These are phyloP conservation scores for Schoenoplectus tabernaemontani DNA, from an alignment of 202 grass and related monocot genomes.

Conservation along the genomic window DNA sequence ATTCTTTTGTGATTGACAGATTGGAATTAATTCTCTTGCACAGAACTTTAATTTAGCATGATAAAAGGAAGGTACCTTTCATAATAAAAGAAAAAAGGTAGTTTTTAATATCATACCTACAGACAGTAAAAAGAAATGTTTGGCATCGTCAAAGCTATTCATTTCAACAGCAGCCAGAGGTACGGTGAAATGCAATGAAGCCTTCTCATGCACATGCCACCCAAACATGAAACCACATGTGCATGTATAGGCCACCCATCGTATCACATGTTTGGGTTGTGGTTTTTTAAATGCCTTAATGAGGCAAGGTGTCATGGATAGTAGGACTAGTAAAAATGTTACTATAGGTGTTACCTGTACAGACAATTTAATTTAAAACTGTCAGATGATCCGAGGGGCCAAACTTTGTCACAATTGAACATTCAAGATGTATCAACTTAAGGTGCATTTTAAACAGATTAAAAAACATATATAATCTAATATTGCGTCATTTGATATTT, in stretches of 20 bases:
- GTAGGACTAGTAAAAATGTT: constrained; percentile 72
- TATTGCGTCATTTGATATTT: neutral
- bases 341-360: constrained; percentile 69
- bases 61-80: neutral
- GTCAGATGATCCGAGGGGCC: constrained; percentile 2
- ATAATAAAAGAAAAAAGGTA: neutral
- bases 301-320: constrained; percentile 77
- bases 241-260: constrained; percentile 80
- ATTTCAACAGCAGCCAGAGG: constrained; percentile 68
- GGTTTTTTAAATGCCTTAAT: constrained; percentile 68
- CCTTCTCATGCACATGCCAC: constrained; percentile 97
- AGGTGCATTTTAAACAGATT: neutral
- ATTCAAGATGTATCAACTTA: constrained; percentile 1
- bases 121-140: constrained; percentile 75
- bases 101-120: constrained; percentile 47
- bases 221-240: constrained; percentile 97
- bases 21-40: neutral
- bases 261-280: constrained; percentile 61
- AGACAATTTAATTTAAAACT: constrained; percentile 19
- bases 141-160: constrained; percentile 57
- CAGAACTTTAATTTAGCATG: neutral
- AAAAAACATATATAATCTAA: constrained; percentile 5
- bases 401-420: neutral
- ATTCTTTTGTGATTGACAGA: neutral
- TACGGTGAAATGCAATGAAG: constrained; percentile 82